Percentiles rank a stretch among this genome's conserved stretches.
Evolutionary conservation across 2,329 filamentous ascomycete genomes (phyloP).

Genomic region (Penicillium glabrum): DNA sequence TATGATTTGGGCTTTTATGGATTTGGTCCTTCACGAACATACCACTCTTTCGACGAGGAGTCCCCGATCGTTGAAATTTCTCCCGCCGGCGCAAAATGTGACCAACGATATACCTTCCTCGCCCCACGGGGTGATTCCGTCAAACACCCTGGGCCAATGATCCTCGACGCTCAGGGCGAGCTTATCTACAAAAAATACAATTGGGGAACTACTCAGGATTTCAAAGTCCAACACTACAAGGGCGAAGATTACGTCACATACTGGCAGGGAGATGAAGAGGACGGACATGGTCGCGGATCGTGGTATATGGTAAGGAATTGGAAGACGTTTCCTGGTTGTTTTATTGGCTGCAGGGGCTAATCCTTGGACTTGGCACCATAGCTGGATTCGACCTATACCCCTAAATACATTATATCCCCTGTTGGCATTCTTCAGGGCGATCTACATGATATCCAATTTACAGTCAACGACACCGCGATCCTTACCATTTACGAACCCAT

Average conservation of each 20-base stretch:
- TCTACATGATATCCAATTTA: slow-evolving; percentile 48
- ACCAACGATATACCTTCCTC: slow-evolving; percentile 30
- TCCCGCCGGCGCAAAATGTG: slow-evolving; percentile 26
- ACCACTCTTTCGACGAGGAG: slow-evolving; percentile 30
- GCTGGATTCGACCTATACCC: slow-evolving; percentile 33
- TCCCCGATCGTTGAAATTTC: slow-evolving; percentile 28
- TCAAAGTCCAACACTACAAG: slow-evolving; percentile 47
- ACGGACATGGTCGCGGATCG: slow-evolving; percentile 42
- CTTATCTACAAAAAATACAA: slow-evolving; percentile 33
- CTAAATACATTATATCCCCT: slow-evolving; percentile 23
- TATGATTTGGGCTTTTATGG: slow-evolving; percentile 34
- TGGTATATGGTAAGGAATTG: slow-evolving; percentile 32
- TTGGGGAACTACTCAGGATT: slow-evolving; percentile 45
- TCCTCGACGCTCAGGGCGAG: slow-evolving; percentile 33
- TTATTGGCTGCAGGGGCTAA: neutral
- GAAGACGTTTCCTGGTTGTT: neutral
- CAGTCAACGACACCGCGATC: slow-evolving; percentile 41
- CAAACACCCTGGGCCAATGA: slow-evolving; percentile 40
- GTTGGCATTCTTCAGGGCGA: slow-evolving; percentile 29
- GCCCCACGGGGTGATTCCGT: slow-evolving; percentile 34
- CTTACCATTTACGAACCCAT: slow-evolving; percentile 44
- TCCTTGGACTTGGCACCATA: slow-evolving; percentile 4
- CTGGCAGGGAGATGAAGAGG: slow-evolving; percentile 50
- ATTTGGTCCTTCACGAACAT: slow-evolving; percentile 29
- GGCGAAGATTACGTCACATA: slow-evolving; percentile 49